Evolutionary conservation across 73 alveolate species (phyloP), one percentile per base, ranked within the genome.

Genomic region (Symbiodinium natans): DNA sequence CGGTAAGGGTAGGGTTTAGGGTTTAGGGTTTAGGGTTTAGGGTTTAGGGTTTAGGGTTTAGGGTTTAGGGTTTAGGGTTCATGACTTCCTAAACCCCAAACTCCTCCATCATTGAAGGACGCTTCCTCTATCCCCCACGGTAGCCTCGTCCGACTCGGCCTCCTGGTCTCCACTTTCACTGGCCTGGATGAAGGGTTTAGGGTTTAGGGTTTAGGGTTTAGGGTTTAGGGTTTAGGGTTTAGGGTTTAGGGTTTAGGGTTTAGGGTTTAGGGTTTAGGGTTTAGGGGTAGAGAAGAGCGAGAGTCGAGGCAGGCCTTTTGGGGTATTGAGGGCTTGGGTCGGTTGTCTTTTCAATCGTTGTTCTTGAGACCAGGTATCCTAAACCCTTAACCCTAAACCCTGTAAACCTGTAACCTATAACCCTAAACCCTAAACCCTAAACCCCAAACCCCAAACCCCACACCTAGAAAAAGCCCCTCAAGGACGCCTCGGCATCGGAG

Each of bases 401-500:
- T 29, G n/a, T 8, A 15, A n/a, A n/a, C n/a, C n/a, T n/a, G n/a
- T n/a, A n/a, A n/a, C n/a, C 71, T 29, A 52, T 4, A 52, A 29
- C 25, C 71, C 71, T 21, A 52, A 52, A 0, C 71, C 71, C 1
- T 21, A 46, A 46, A 46, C 59, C 59, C 59, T 46, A 13, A 46
- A 46, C 25, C 59, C 59, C 9, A 46, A 46, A 52, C 1, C 71
- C 71, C 17, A 23, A 29, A 9, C 8, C n/a, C 71, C 71, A 52
- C 17, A 52, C 31, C 23, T 29, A 15, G 17, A 13, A 46, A 46
- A 0, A 29, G 23, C 17, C 23, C 71, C 71, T 52, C 71, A 52
- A 43, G 56, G 21, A 0, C 38, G 95, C 95, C 95, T 88, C 95
- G 6, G 68, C 95, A 29, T 88, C 95, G 8, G 95, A 88, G 73